These are phyloP conservation scores for Oropetium thomaeum DNA, from an alignment of 176 grass and related monocot genomes.

Conservation along the genomic window DNA sequence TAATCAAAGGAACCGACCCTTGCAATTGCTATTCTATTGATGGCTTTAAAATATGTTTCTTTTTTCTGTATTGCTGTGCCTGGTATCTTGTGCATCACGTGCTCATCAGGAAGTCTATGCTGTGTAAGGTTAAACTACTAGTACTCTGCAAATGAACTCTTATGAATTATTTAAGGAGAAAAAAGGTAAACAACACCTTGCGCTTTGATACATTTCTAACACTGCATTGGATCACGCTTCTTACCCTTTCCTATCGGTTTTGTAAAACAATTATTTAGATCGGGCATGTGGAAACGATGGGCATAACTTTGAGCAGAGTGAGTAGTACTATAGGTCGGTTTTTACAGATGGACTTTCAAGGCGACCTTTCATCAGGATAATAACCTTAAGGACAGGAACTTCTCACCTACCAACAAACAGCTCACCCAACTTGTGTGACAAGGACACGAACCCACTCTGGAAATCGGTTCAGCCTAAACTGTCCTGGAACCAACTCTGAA, in stretches of 20 bases:
- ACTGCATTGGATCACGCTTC: neutral
- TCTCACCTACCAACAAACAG: neutral
- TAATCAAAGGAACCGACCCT: neutral
- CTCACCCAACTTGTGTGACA: neutral
- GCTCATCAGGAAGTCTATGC: neutral
- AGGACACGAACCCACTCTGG: constrained; percentile 5
- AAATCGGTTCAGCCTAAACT: neutral
- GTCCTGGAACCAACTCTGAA: neutral
- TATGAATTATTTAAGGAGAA: neutral
- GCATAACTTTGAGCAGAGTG: neutral
- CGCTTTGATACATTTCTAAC: neutral
- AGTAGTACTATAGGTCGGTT: neutral
- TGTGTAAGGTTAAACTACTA: neutral
- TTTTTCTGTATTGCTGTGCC: neutral
- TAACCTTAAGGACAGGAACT: neutral
- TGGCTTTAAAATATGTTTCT: neutral
- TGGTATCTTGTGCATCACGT: neutral
- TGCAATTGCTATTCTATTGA: neutral
- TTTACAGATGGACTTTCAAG: neutral
- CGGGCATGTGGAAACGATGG: neutral
- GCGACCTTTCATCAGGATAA: neutral
- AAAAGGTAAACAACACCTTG: neutral
- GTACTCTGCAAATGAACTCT: neutral
- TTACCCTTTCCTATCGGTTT: neutral
- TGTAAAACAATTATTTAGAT: neutral